Percentiles rank a stretch among this genome's conserved stretches.
phyloP scores from a whole-genome alignment of 306 rosid genomes.

The Cucurbita ficifolia region DNA sequence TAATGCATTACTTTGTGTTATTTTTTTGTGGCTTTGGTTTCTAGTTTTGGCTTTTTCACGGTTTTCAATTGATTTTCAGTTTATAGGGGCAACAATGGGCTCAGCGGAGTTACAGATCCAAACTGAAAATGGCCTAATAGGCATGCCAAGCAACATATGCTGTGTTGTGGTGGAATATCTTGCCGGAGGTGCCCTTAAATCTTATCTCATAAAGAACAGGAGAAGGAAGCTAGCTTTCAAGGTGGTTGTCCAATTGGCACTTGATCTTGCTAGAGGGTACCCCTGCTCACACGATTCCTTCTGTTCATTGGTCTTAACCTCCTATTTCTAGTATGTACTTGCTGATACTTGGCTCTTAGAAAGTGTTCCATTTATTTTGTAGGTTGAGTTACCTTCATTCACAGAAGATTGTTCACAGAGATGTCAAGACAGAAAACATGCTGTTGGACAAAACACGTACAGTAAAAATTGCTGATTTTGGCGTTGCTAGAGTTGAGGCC shows the following conservation, averaged over 20 bases:
- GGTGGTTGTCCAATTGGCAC: constrained; percentile 81
- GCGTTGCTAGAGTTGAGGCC: constrained; percentile 97
- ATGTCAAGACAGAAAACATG: constrained; percentile 98
- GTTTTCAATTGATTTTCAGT: constrained; percentile 30
- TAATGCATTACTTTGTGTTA: not conserved
- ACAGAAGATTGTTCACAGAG: constrained; percentile 92
- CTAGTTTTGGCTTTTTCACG: not conserved
- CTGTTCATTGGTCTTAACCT: not conserved
- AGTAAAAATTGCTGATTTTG: constrained; percentile 91
- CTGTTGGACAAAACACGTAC: constrained; percentile 73
- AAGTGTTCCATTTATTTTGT: constrained; percentile 15
- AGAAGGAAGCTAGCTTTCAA: constrained; percentile 84
- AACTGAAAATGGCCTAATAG: constrained; percentile 71
- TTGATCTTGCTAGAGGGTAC: constrained; percentile 98
- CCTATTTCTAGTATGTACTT: not conserved
- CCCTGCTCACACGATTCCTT: not conserved
- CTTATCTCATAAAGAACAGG: constrained; percentile 80
- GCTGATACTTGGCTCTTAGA: constrained; percentile 7
- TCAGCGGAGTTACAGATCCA: constrained; percentile 79
- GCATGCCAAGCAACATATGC: constrained; percentile 85
- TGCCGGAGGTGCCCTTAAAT: constrained; percentile 70
- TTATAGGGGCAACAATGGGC: constrained; percentile 93
- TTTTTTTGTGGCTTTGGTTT: not conserved
- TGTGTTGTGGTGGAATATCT: constrained; percentile 97
- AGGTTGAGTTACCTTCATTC: constrained; percentile 94